Conservation (phyloP, 306 rosid species). For the Fragaria iinumae region DNA sequence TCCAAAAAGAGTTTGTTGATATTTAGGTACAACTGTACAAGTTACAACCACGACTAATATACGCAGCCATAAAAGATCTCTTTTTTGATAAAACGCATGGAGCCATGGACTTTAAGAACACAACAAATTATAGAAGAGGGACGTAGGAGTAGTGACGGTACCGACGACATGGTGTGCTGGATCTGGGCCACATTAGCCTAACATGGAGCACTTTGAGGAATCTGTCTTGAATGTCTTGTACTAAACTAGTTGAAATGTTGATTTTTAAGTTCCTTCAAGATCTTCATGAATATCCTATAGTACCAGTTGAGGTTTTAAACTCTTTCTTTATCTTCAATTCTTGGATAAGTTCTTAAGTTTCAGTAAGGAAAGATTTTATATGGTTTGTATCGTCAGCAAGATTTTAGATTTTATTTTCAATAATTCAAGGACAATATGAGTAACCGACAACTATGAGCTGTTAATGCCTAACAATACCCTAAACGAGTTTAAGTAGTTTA, state of each 20-base stretch:
- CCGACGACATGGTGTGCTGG: constrained; percentile 23
- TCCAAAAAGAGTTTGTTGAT: background rate
- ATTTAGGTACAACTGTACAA: background rate
- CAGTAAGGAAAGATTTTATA: background rate
- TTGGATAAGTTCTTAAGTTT: background rate
- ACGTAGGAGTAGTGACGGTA: background rate
- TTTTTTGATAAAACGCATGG: too few relatives aligned
- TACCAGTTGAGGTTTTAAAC: background rate
- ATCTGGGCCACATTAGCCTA: constrained; percentile 11
- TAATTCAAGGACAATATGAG: background rate
- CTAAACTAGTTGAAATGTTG: background rate
- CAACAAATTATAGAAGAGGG: background rate
- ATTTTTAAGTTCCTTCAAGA: background rate
- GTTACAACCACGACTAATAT: background rate
- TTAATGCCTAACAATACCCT: background rate
- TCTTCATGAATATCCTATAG: background rate
- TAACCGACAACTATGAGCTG: background rate
- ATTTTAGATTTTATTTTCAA: background rate
- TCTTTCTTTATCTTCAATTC: background rate
- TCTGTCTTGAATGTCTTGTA: background rate
- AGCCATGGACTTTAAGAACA: background rate
- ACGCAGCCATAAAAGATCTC: background rate
- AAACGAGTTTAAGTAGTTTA: background rate
- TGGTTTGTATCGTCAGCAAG: background rate
- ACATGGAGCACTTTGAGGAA: background rate